phyloP scores from a whole-genome alignment of 1,139 yeast genomes.

The Suhomyces choctaworum region DNA sequence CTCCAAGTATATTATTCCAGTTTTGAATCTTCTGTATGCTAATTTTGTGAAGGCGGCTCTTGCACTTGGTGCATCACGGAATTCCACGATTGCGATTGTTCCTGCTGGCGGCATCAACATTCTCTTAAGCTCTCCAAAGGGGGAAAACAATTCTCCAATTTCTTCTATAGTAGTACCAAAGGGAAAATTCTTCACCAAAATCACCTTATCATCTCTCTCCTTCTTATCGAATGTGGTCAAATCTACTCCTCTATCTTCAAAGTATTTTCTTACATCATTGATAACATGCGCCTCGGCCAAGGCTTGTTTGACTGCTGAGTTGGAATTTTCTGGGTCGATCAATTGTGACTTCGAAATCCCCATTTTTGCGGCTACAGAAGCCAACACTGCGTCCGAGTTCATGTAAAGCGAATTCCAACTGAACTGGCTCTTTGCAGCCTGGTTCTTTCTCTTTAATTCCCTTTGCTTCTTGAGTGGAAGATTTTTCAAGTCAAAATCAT shows the following conservation, averaged over 20 bases:
- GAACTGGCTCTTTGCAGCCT: constrained; percentile 82
- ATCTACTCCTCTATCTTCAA: constrained; percentile 84
- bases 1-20: constrained; percentile 82
- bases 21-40: constrained; percentile 84
- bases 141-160: constrained; percentile 74
- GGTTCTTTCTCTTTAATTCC: constrained; percentile 78
- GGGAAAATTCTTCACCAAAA: constrained; percentile 87
- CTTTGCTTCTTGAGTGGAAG: constrained; percentile 89
- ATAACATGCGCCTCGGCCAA: constrained; percentile 96
- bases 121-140: constrained; percentile 77
- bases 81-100: constrained; percentile 94
- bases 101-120: constrained; percentile 96
- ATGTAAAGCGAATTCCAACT: constrained; percentile 94
- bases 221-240: constrained; percentile 66
- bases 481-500: constrained; percentile 87
- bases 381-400: constrained; percentile 90
- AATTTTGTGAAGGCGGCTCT: constrained; percentile 86
- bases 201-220: constrained; percentile 78
- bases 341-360: constrained; percentile 83
- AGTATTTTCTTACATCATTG: constrained; percentile 84
- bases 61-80: constrained; percentile 78
- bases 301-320: constrained; percentile 95
- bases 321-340: constrained; percentile 82
- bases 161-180: constrained; percentile 81
- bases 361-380: constrained; percentile 80